Base-by-base conservation (phyloP, 2,329 filamentous ascomycete genomes). In the Pyrenochaeta sp. region DNA sequence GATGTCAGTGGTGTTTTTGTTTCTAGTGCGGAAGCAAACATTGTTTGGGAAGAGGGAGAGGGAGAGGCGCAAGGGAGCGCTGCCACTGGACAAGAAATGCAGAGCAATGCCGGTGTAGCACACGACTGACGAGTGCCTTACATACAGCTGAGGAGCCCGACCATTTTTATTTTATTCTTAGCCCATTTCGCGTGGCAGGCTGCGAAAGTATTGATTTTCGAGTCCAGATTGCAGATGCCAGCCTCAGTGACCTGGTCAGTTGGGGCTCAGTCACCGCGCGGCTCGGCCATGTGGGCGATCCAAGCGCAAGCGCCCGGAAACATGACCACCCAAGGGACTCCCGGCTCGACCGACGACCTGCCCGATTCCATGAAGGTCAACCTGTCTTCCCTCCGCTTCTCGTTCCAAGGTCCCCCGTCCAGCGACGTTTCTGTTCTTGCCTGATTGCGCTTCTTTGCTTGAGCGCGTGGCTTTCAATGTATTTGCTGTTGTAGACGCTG, bases 261-360 rank as follows among this genome's bases (percentile, higher is more conserved):
- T 39, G 20, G 36, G 36, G 36, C 36, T 39, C 20, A 39, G 36
- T 23, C 11, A n/a, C 4, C 4, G 17, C 4, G 17, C 12, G 4
- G 17, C 35, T 20, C 33, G 40, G 52, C 46, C 48, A 27, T 39
- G 33, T 33, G 29, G 36, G 33, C 42, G 56, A 55, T 54, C 53
- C 29, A 49, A 58, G 59, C 59, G 59, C 54, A 60, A 57, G 54
- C 59, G 59, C 18, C 36, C 23, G 23, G 23, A 27, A n/a, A 27
- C 23, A 27, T 27, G 36, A 23, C 59, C 53, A 44, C 32, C 47
- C n/a, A n/a, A n/a, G 31, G 33, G 47, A 31, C 44, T 37, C 45
- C 54, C 58, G 51, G 55, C 45, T n/a, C 37, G n/a, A 44, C 43
- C 58, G 33, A 27, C 18, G 48, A 60, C 58, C 58, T 61, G 51